Percentiles rank a stretch among this genome's conserved stretches.
phyloP scores from a whole-genome alignment of 495 filamentous ascomycete genomes.

The Cenococcum geophilum region DNA sequence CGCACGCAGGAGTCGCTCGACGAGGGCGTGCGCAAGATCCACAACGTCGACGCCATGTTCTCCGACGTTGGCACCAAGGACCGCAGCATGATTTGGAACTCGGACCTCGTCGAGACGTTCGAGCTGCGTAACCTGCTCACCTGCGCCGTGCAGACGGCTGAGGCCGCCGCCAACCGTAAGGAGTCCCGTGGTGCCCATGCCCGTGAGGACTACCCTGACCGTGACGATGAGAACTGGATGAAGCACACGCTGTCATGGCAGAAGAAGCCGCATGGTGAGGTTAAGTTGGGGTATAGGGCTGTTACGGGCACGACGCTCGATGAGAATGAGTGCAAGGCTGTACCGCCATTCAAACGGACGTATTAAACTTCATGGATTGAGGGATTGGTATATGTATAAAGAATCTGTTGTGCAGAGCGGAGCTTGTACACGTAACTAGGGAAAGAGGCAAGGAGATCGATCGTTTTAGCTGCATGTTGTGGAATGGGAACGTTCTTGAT shows the following conservation, averaged over 20 bases:
- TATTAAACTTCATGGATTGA: constrained; percentile 30
- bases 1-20: constrained; percentile 85
- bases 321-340: constrained; percentile 41
- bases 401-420: neutral
- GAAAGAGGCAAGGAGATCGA: no score
- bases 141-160: constrained; percentile 90
- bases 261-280: constrained; percentile 52
- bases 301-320: constrained; percentile 38
- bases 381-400: constrained; percentile 13
- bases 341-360: constrained; percentile 41
- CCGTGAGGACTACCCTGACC: constrained; percentile 87
- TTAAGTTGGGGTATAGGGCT: constrained; percentile 37
- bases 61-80: constrained; percentile 86
- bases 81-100: constrained; percentile 99
- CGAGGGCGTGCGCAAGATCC: constrained; percentile 76
- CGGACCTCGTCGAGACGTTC: constrained; percentile 89
- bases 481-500: neutral
- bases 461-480: neutral
- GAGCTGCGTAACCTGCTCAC: constrained; percentile 90
- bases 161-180: constrained; percentile 78
- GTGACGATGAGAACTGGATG: constrained; percentile 96
- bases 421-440: no score
- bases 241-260: constrained; percentile 96
- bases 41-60: constrained; percentile 73
- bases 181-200: constrained; percentile 94